Base-by-base conservation (phyloP, 306 rosid species). In the Acacia confusa region DNA sequence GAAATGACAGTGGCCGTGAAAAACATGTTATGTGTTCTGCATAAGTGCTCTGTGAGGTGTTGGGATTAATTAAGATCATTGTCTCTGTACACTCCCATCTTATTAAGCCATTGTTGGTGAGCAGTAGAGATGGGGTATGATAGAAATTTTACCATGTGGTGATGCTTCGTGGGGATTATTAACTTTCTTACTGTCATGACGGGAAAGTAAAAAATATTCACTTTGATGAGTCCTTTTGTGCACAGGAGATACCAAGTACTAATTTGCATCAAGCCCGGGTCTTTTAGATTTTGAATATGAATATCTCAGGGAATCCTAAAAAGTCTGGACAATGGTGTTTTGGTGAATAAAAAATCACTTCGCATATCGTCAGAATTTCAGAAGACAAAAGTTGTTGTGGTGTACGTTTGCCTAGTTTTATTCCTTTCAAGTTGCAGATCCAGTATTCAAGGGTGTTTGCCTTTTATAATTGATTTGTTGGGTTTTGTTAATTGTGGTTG, bases 301-400 rank as follows among this genome's bases (percentile, higher is more conserved):
- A 68, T 50, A 68, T 81, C 52, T 78, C 75, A 83, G 86, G 87
- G 93, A 82, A 92, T 89, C 94, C 89, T 53, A 88, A n/a, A n/a
- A n/a, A 34, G 24, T 52, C 71, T 22, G 66, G 28, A 45, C 64
- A 72, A 19, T 79, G 20, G n/a, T 38, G 4, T 41, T 60, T 79
- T 76, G 43, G 11, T 17, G n/a, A 10, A 41, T 30, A 40, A 41
- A 57, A 15, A 69, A n/a, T 22, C 7, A 43, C 12, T 22, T 22
- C 9, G 19, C 3, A 14, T 38, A 17, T 77, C 19, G 43, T 76
- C 28, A 41, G 43, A 15, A 53, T 58, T 79, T 79, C 45, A 72
- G 73, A 70, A 1, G 27, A 19, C 11, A 60, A 38, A 81, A 72
- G 45, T 67, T 78, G 25, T 57, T 78, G 25, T 57, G 70, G 69